Evolutionary conservation across 2,329 filamentous ascomycete species (phyloP), one percentile per base, ranked within the genome.

Genomic region (Paecilomyces dactylethromorphus): DNA sequence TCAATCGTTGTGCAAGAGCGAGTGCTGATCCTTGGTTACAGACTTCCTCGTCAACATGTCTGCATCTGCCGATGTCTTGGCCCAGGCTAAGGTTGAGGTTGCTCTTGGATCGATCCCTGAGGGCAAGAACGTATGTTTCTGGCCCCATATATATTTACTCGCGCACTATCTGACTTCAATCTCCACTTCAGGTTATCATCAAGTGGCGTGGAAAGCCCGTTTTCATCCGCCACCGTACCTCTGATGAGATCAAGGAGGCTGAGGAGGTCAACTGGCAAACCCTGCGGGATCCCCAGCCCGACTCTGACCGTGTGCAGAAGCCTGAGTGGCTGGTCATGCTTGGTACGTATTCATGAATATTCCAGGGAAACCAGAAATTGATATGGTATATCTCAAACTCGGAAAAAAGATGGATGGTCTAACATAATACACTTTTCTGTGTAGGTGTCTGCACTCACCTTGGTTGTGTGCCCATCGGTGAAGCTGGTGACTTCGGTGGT

Each of bases 31-130:
- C 63, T 64, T 63, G 58, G 62, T 65, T 67, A 66, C 79, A 99
- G 94, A 99, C 82, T 99, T 99, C 86, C 85, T 99, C 65, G 91
- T 96, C 82, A 99, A 97, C 87, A 97, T 99, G 95, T 95, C 93
- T 72, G 94, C 94, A 64, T 99, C 94, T 63, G 94, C 94, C 79
- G 94, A 99, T 74, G 92, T 99, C 74, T 81, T 99, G 81, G 94
- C 95, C 76, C 95, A 97, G 87, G 94, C 94, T 79, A 99, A 99
- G 88, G 94, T 99, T 69, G 94, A 99, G 83, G 89, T 99, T 69
- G 91, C 96, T 78, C 89, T 99, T 67, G 83, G 83, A 71, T 78
- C 91, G 65, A 97, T 99, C 71, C 94, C 94, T 64, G 93, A 97
- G 84, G 94, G 94, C 85, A 99, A 97, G 90, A 99, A 99, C 83